Base-by-base conservation (phyloP, 2,329 filamentous ascomycete genomes). In the Magnaporthales sp. region DNA sequence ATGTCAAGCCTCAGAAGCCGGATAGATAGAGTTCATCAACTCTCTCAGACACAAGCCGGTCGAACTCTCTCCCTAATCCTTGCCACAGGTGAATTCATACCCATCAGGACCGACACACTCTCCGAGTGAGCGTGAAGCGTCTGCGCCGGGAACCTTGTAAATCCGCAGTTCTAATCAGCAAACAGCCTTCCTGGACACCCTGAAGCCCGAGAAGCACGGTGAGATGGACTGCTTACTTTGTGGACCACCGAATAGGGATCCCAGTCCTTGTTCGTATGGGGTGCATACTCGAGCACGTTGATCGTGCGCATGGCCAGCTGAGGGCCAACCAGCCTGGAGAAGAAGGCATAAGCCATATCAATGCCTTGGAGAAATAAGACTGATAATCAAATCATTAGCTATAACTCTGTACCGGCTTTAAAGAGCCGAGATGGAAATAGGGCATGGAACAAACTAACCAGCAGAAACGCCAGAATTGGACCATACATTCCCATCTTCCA, bases 401-500 rank as follows among this genome's bases (percentile, higher is more conserved):
- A n/a, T n/a, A n/a, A n/a, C n/a, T n/a, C n/a, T n/a, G n/a, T n/a
- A n/a, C n/a, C n/a, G n/a, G n/a, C n/a, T n/a, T n/a, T n/a, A n/a
- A n/a, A n/a, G n/a, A n/a, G n/a, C n/a, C n/a, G n/a, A n/a, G n/a
- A n/a, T n/a, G n/a, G n/a, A n/a, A n/a, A n/a, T n/a, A 30, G 24
- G 29, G 7, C 4, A 22, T 4, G 13, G 9, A 10, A 27, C n/a
- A 24, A 15, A 29, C 38, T 32, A 84, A 0, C 84, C 84, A 2
- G 84, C 83, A 66, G 77, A 79, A 9, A 86, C 79, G 0, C 84
- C 83, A 0, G 80, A 81, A 11, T 80, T 81, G 1, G 80, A 83
- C 84, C 84, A 86, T 4, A 86, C 74, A 68, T 84, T 82, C 0
- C 81, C 82, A 71, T 85, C 82, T 0, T 75, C 74, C 0, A 84